Evolutionary conservation across 345 rosid species (phyloP).

Genomic region (Eucalyptus tenuipes): DNA sequence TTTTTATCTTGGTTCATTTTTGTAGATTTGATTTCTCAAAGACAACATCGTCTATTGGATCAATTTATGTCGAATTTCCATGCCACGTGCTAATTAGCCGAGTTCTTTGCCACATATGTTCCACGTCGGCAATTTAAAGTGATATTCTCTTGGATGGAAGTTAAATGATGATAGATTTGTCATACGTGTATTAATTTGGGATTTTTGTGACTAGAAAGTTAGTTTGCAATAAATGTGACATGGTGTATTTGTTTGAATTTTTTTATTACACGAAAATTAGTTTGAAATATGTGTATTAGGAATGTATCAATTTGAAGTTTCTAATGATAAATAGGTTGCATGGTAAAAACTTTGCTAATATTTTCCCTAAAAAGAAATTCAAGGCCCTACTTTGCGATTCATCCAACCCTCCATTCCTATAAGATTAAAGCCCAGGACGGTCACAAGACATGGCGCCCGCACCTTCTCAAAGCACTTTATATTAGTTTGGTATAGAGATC

Average conservation of each 20-base stretch:
- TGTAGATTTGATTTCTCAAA: neutral
- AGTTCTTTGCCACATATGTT: neutral
- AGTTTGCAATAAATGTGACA: neutral
- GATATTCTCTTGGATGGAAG: neutral
- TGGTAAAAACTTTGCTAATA: neutral
- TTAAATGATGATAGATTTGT: neutral
- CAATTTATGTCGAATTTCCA: neutral
- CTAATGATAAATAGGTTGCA: neutral
- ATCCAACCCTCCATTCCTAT: neutral
- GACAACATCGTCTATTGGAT: fast-evolving
- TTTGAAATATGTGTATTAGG: neutral
- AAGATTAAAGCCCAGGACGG: neutral
- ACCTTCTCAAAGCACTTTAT: neutral
- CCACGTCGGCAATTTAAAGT: neutral
- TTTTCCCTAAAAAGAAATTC: neutral
- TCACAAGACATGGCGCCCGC: neutral
- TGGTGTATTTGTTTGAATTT: neutral
- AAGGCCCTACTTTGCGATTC: neutral
- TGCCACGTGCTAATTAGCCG: neutral
- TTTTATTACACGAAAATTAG: neutral
- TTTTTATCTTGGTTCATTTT: neutral
- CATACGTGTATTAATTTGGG: neutral
- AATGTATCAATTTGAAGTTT: neutral
- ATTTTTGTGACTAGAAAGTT: neutral
- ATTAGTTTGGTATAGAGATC: neutral